These are phyloP conservation scores for Cicer chorassanicum DNA, from an alignment of 306 rosid species.

Conservation along the genomic window DNA sequence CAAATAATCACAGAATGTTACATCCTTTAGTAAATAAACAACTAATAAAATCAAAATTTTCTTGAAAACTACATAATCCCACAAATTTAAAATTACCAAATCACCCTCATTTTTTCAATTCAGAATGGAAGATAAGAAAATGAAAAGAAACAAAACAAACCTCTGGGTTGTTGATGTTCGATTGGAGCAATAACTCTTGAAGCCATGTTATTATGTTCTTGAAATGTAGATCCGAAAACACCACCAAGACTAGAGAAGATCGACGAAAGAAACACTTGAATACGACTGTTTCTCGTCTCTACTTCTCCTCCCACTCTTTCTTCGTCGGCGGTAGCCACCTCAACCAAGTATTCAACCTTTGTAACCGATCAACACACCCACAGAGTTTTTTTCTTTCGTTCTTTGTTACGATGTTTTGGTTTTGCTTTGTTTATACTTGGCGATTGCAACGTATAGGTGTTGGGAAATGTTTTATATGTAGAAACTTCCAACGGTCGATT, in stretches of 20 bases:
- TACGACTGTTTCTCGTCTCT: slow-evolving; percentile 71
- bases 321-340: slow-evolving; percentile 61
- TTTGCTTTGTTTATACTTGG: not conserved
- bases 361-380: not conserved
- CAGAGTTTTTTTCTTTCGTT: not conserved
- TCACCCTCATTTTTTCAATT: too few relatives aligned
- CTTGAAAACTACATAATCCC: not conserved
- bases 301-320: slow-evolving; percentile 66
- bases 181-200: slow-evolving; percentile 52
- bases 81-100: not conserved
- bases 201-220: slow-evolving; percentile 59
- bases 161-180: slow-evolving; percentile 48
- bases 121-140: not conserved
- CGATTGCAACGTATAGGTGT: not conserved
- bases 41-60: too few relatives aligned
- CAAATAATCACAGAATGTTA: too few relatives aligned
- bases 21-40: too few relatives aligned
- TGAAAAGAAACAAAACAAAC: not conserved
- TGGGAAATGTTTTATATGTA: not conserved
- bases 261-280: slow-evolving; percentile 69
- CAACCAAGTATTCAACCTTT: not conserved
- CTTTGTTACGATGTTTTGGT: not conserved
- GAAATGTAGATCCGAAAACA: slow-evolving; percentile 55
- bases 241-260: slow-evolving; percentile 74
- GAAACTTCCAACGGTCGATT: slow-evolving; percentile 12